Base-by-base conservation (phyloP, 2,329 filamentous ascomycete genomes). In the Phialophora chinensis region DNA sequence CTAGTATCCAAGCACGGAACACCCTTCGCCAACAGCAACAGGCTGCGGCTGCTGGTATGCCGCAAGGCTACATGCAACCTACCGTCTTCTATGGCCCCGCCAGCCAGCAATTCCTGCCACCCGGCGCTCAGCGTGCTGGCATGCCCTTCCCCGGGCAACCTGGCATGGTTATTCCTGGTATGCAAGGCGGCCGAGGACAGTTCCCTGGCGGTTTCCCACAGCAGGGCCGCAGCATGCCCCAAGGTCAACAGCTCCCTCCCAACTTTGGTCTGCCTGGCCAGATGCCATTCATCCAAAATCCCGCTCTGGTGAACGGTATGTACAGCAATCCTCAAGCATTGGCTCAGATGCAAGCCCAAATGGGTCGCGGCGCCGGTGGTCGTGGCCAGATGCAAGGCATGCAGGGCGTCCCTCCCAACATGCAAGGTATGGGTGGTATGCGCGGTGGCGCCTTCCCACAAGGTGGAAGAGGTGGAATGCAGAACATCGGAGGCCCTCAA, bases 1-100 rank as follows among this genome's bases (percentile, higher is more conserved):
- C 94, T 76, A 97, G 92, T 82, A 99, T 99, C 81, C 95, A 98
- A 85, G 94, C 95, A 80, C 93, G 95, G 81, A 98, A 98, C 86
- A 94, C 97, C 81, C 89, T 97, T 78, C 91, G 95, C 77, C 95
- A 98, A 89, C 95, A 98, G 85, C 95, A 99, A 83, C 92, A 93
- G 73, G 93, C 93, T 72, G 92, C 93, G 72, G 91, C 91, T 72
- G 92, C 91, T 62, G 93, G 92, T 75, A 92, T 97, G 87, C 90
- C 91, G 73, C 91, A 86, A 23, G 63, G 90, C 82, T 90, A 91
- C 86, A 94, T 96, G 86, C 91, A 92, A 79, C 89, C 92, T 66
- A 90, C 91, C 71, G 93, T 98, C 83, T 98, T 95, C 86, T 96
- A 96, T 79, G 90, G 90, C 69, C 91, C 92, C 72, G 91, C 91